Base-by-base conservation (phyloP, 305 asterid species). In the Solanum chacoense region DNA sequence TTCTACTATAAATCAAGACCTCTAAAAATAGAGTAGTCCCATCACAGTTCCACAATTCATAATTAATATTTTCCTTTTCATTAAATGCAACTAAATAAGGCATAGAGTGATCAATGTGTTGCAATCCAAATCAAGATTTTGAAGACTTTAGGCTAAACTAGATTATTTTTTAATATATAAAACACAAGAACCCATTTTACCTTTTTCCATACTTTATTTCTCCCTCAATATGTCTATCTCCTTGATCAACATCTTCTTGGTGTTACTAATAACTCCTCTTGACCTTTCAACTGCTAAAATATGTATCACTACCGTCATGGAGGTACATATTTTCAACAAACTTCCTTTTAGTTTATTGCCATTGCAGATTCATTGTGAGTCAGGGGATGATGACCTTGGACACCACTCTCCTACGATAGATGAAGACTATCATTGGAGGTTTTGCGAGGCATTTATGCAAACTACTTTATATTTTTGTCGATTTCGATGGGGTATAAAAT, bases 401-500 rank as follows among this genome's bases (percentile, higher is more conserved):
- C 6, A 26, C 10, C 35, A 28, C 8, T 5, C 18, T 26, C 32
- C 22, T 71, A 3, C 3, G 5, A 7, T 71, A 28, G 5, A 11
- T 28, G 76, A 71, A 28, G 76, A 71, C 9, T 71, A 26, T 71
- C 18, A 71, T 71, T 71, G 35, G 76, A 26, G 35, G 3, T 71
- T 71, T 71, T 71, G 35, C 5, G 35, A 71, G 18, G 4, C 74
- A 11, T 1, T 67, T 11, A 4, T 24, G 14, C 1, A 11, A 67
- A 67, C 6, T 26, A 71, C 35, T 71, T 71, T 26, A 71, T 71
- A 5, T 71, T 28, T 5, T 71, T 71, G 76, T 12, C 29, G 8
- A 12, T 79, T 91, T 10, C 7, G n/a, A 26, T 91, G 91, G 92
- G 89, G 83, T 7, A 28, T 81, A 40, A 84, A 87, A 0, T 14